Evolutionary conservation across 164 flowering plant species (phyloP), one percentile per base, ranked within the genome.

Genomic region (Magnolia changhungtana): DNA sequence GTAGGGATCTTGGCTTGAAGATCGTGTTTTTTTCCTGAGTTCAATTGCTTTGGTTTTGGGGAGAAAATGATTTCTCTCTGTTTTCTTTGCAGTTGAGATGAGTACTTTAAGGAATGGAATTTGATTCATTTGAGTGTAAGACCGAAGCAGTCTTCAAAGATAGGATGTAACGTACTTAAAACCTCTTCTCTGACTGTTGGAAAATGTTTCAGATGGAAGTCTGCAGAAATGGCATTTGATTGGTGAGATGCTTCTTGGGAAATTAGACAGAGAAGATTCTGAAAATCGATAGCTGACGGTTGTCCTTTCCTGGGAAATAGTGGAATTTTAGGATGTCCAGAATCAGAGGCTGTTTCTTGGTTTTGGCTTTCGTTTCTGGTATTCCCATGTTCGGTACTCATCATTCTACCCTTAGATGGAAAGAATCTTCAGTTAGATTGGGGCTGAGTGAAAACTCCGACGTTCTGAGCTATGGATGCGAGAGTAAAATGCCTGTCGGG

Each of bases 321-420:
- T 66, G 73, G 72, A 67, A 58, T 58, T 80, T 67, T 82, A 85
- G 82, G 78, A 86, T 86, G 89, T 77, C 81, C 83, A 73, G 74
- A 77, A 71, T 65, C 27, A 69, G 75, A 72, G 82, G 72, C 50
- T 74, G 79, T 69, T 72, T 51, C 73, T 74, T 78, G 77, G 77
- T 76, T 76, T 64, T 77, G 72, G 77, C 51, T 71, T 71, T 65
- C 18, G 70, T 51, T 77, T 78, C 77, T 79, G 52, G 55, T n/a
- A 73, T 51, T 75, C 58, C 75, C 72, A 59, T 63, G 72, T 70
- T 58, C 7, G 71, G 50, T 67, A 31, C 71, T 14, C 71, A 29
- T 37, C 71, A 27, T 10, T 29, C 45, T 67, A 29, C n/a, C 1
- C 31, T 67, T 31, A 67, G 71, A 29, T 67, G 71, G 71, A 67